Conservation (phyloP, 768 basidiomycete genomes). For the Sporobolomyces roseus region DNA sequence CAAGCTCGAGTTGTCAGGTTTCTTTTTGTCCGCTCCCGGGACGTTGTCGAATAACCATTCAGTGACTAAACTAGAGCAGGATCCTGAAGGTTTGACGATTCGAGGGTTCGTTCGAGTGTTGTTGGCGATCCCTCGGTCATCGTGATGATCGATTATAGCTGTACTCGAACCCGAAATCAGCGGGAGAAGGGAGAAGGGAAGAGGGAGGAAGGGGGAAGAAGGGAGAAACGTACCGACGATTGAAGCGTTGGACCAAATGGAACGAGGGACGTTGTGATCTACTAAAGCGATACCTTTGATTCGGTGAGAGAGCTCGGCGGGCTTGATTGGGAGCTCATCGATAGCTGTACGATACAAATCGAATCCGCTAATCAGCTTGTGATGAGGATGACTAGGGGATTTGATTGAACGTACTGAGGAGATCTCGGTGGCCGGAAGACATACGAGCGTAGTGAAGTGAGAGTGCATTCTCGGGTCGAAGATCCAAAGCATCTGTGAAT, state of each 20-base stretch:
- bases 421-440: slow-evolving; percentile 29
- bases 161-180: too few relatives aligned
- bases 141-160: slow-evolving; percentile 39
- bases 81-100: slow-evolving; percentile 24
- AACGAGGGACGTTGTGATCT: slow-evolving; percentile 38
- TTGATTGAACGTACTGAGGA: slow-evolving; percentile 31
- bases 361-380: too few relatives aligned
- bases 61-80: slow-evolving; percentile 31
- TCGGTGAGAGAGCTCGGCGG: slow-evolving; percentile 32
- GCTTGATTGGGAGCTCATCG: slow-evolving; percentile 41
- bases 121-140: slow-evolving; percentile 21
- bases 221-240: too few relatives aligned
- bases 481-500: slow-evolving; percentile 40
- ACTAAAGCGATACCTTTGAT: slow-evolving; percentile 39
- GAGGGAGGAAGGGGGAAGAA: too few relatives aligned
- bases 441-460: slow-evolving; percentile 29
- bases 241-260: slow-evolving; percentile 6
- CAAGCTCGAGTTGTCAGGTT: neutral
- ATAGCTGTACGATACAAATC: slow-evolving; percentile 9
- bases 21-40: slow-evolving; percentile 2
- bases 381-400: too few relatives aligned
- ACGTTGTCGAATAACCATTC: slow-evolving; percentile 23
- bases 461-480: slow-evolving; percentile 34
- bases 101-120: slow-evolving; percentile 31
- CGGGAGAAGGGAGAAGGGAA: too few relatives aligned